These are phyloP conservation scores for Penicillium sp. DNA, from an alignment of 2,329 filamentous ascomycete species.

Conservation along the genomic window DNA sequence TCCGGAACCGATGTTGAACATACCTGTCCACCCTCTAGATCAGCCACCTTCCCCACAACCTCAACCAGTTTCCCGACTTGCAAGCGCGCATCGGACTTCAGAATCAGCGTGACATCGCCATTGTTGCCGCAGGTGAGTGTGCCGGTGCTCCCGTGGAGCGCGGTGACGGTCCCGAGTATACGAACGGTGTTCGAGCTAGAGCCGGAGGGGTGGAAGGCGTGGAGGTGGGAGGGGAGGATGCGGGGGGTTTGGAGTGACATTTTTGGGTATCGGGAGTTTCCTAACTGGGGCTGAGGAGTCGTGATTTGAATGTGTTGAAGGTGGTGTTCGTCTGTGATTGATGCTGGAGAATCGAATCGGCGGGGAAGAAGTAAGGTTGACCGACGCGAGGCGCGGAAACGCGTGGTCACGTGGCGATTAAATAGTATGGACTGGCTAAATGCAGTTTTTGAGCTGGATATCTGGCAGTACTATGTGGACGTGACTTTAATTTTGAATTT, in stretches of 20 bases:
- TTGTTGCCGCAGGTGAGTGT: conserved; percentile 62
- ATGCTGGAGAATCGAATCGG: background rate
- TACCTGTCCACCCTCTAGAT: conserved; percentile 35
- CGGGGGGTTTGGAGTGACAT: conserved; percentile 74
- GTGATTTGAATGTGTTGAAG: background rate
- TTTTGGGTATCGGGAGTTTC: conserved; percentile 12
- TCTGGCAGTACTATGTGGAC: background rate
- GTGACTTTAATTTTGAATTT: fast-evolving
- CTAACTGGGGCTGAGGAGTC: background rate
- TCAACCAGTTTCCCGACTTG: conserved; percentile 41
- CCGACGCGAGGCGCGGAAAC: conserved; percentile 16
- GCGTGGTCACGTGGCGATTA: conserved; percentile 20
- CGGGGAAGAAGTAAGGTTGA: conserved; percentile 1
- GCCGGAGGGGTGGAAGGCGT: conserved; percentile 56
- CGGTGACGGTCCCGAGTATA: conserved; percentile 72
- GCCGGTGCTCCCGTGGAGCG: conserved; percentile 71
- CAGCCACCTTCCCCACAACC: conserved; percentile 40
- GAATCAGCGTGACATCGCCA: conserved; percentile 62
- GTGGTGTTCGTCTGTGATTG: background rate
- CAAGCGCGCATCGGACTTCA: conserved; percentile 53
- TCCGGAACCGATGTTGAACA: conserved; percentile 4
- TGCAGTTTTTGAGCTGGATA: background rate
- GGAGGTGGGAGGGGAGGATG: conserved; percentile 69
- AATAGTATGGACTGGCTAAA: background rate
- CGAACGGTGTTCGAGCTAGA: conserved; percentile 52